Evolutionary conservation across 1,139 yeast species (phyloP), one percentile per base, ranked within the genome.

Genomic region (Spathaspora sp.): DNA sequence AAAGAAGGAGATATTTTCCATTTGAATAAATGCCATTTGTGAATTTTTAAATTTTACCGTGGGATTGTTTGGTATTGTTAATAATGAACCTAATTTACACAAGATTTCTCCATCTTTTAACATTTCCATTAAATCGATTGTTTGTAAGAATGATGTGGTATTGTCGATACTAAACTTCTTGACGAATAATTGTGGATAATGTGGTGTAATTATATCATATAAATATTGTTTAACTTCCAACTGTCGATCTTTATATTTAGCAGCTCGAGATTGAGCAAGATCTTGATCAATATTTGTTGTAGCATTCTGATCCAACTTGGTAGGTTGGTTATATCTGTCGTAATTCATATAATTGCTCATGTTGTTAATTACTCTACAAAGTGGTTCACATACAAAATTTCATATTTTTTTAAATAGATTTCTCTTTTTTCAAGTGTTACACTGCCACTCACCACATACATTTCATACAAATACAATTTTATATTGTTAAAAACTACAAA

Each of bases 1-100:
- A 58, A 89, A 89, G 51, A 81, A 78, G 39, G 89, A 82, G 37
- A 89, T 88, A 57, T 89, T 89, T 60, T 89, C 96, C 96, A 89
- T 89, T 67, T 85, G 89, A 9, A 88, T 82, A 64, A 89, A 89
- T 2, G 96, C 93, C 86, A 88, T 83, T 43, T 70, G 71, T n/a
- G 90, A 81, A 42, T 72, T 72, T 59, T 85, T 87, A 63, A 64
- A 84, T 53, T 73, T 80, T 2, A 55, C 50, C 17, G 47, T 82
- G 52, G 63, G 78, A 43, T 67, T 67, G 64, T 39, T 68, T 57
- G 60, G 78, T 62, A 26, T 63, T 55, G 16, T 9, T 58, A 55
- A 76, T 47, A 56, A 53, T 31, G 60, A 53, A 1, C 79, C 82
- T 42, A 72, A 62, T 56, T 68, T 64, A 60, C 95, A 86, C 17